A percentile compares a stretch with the other conserved stretches of the same genome.
These are phyloP conservation scores for Cercis canadensis DNA, from an alignment of 306 rosid genomes.

Conservation along the genomic window DNA sequence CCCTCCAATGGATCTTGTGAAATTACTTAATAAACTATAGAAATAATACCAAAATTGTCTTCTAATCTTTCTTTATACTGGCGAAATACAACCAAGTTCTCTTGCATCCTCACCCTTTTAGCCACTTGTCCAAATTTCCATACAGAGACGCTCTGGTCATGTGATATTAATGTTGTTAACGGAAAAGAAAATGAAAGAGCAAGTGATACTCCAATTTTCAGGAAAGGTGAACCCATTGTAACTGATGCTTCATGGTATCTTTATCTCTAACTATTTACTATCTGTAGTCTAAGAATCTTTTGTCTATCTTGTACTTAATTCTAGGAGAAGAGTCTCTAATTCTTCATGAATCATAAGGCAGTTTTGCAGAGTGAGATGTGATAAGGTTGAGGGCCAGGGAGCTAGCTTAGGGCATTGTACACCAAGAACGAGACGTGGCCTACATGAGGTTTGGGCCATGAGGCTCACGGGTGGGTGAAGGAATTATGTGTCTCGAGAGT, in stretches of 20 bases:
- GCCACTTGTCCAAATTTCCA: constrained; percentile 13
- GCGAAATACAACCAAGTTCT: constrained; percentile 5
- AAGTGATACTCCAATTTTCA: constrained; percentile 10
- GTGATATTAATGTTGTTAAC: not conserved
- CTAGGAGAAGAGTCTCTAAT: not conserved
- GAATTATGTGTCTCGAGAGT: not conserved
- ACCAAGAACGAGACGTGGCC: not conserved
- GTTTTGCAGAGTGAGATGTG: constrained; percentile 25
- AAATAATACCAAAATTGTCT: too few relatives aligned
- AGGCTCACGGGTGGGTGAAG: constrained; percentile 32
- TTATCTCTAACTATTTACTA: too few relatives aligned
- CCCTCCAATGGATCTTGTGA: constrained; percentile 15
- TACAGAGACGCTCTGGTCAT: not conserved
- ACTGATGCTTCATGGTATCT: too few relatives aligned
- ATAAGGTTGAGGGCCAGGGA: constrained; percentile 8
- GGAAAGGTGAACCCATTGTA: not conserved
- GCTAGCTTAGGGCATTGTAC: not conserved
- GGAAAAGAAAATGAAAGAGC: not conserved
- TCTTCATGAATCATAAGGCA: not conserved
- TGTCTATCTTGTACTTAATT: not conserved
- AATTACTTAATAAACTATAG: not conserved
- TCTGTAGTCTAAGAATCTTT: too few relatives aligned
- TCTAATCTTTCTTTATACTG: not conserved
- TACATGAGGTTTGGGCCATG: constrained; percentile 53
- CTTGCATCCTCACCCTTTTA: not conserved